phyloP scores from a whole-genome alignment of 2,329 filamentous ascomycete species.

The Paracoccidioides brasiliensis region DNA sequence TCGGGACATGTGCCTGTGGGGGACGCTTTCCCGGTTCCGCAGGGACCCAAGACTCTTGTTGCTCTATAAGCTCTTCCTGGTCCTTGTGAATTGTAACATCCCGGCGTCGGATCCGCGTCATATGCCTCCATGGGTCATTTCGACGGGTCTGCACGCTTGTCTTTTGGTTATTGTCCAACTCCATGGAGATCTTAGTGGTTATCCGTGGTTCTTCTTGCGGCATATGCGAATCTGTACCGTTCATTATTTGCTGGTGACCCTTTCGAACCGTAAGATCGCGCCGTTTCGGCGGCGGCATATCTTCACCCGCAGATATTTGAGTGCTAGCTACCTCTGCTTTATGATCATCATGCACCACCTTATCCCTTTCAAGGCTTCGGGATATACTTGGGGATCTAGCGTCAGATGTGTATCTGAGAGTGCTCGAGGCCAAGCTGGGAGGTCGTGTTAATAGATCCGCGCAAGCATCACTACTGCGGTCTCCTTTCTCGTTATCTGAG shows the following conservation, averaged over 20 bases:
- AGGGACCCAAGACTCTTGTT: slow-evolving; percentile 29
- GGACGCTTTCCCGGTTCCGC: slow-evolving; percentile 17
- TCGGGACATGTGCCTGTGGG: slow-evolving; percentile 24
- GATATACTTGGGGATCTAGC: background rate
- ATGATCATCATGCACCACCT: background rate
- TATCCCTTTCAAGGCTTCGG: background rate
- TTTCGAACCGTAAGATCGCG: background rate
- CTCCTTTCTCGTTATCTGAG: background rate
- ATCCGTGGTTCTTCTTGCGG: background rate
- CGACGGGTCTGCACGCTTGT: background rate
- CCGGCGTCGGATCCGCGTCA: slow-evolving; percentile 25
- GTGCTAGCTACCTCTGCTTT: background rate
- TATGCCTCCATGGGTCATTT: slow-evolving; percentile 16
- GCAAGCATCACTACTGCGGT: background rate
- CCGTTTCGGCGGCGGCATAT: background rate
- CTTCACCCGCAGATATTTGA: background rate
- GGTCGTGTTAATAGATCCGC: background rate
- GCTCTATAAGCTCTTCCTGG: slow-evolving; percentile 39
- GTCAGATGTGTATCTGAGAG: background rate
- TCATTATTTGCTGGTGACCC: background rate
- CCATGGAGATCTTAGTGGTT: background rate
- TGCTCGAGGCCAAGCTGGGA: background rate
- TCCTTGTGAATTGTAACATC: slow-evolving; percentile 36
- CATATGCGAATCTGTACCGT: no score
- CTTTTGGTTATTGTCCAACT: background rate